phyloP scores from a whole-genome alignment of 306 rosid genomes.

The Clitoria ternatea region DNA sequence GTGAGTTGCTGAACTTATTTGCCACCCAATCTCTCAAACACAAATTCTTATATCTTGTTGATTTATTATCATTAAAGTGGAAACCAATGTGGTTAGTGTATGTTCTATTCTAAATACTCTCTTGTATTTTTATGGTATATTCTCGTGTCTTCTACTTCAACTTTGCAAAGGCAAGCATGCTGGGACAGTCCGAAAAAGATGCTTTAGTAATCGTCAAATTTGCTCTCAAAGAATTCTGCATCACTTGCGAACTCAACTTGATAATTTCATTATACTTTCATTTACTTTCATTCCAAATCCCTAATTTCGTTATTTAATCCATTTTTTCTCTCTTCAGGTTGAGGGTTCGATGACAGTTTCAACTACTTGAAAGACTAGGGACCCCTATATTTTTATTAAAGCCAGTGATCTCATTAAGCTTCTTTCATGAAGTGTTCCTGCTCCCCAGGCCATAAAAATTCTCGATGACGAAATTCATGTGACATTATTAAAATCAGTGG shows the following conservation, averaged over 20 bases:
- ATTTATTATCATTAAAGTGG: background rate
- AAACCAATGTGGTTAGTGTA: too few species aligned
- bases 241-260: constrained; percentile 63
- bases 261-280: constrained; percentile 18
- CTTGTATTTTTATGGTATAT: too few species aligned
- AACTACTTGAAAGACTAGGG: constrained; percentile 83
- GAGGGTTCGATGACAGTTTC: constrained; percentile 95
- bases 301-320: background rate
- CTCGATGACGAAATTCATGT: constrained; percentile 83
- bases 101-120: too few species aligned
- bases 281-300: background rate
- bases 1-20: constrained; percentile 35
- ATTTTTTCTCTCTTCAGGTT: constrained; percentile 23
- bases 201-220: constrained; percentile 60
- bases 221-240: constrained; percentile 51
- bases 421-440: constrained; percentile 91
- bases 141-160: too few species aligned
- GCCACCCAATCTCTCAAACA: background rate
- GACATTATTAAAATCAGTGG: constrained; percentile 81
- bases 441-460: constrained; percentile 82
- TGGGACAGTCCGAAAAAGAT: too few species aligned
- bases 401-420: constrained; percentile 91
- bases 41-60: background rate
- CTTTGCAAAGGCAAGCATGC: too few species aligned
- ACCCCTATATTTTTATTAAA: constrained; percentile 78